Evolutionary conservation across 1,284 basidiomycete species (phyloP).

Genomic region (Schizophyllum amplum): DNA sequence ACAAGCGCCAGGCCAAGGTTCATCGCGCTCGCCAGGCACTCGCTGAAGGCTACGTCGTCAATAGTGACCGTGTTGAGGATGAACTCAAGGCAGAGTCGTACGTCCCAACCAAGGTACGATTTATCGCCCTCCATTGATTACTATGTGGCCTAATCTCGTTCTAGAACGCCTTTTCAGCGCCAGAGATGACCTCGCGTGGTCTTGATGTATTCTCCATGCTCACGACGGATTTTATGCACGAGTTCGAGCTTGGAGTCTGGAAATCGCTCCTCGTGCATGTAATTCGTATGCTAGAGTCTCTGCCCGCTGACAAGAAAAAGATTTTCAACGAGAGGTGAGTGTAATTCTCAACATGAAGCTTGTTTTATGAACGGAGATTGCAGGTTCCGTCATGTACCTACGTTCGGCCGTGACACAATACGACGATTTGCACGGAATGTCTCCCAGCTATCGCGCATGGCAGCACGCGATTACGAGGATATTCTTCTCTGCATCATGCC

Average conservation of each 20-base stretch:
- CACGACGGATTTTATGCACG: constrained; percentile 22
- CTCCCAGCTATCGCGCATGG: constrained; percentile 24
- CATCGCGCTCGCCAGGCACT: too few relatives aligned
- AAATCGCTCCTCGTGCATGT: constrained; percentile 26
- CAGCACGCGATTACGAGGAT: constrained; percentile 25
- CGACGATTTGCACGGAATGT: constrained; percentile 21
- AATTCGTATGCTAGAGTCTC: constrained; percentile 21
- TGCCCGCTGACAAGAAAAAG: neutral
- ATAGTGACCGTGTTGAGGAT: neutral
- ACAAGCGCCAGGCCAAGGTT: too few relatives aligned
- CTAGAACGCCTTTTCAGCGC: neutral
- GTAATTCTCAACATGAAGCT: neutral
- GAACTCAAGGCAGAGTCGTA: neutral
- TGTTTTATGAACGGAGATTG: too few relatives aligned
- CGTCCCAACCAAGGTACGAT: neutral
- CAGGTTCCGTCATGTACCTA: constrained; percentile 18
- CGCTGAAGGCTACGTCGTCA: neutral
- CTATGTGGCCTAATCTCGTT: neutral
- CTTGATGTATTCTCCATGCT: neutral
- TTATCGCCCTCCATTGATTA: too few relatives aligned
- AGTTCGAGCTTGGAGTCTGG: constrained; percentile 31
- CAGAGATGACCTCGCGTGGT: neutral
- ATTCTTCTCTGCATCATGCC: constrained; percentile 25
- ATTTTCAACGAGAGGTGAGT: constrained; percentile 9
- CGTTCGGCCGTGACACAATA: constrained; percentile 20